These are phyloP conservation scores for Cladophialophora immunda DNA, from an alignment of 2,329 filamentous ascomycete species.

Conservation along the genomic window DNA sequence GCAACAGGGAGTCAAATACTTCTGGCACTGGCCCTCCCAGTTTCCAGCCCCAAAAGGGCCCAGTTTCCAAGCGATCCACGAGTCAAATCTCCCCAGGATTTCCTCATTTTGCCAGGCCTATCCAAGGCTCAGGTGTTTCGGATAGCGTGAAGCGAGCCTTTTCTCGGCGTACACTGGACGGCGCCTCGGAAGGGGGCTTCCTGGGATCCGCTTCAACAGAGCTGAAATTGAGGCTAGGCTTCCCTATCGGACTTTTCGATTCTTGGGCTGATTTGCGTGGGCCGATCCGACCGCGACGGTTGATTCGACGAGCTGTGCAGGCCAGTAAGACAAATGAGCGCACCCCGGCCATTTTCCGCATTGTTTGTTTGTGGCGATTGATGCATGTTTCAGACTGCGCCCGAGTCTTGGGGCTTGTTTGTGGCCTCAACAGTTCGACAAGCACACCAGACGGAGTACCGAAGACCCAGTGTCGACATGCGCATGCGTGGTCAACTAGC, in stretches of 20 bases:
- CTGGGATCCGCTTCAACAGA: constrained; percentile 16
- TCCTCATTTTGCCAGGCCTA: constrained; percentile 7
- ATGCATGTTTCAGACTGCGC: constrained; percentile 13
- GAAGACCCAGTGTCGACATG: background rate
- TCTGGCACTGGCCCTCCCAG: background rate
- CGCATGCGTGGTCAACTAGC: background rate
- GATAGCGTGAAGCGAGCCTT: constrained; percentile 20
- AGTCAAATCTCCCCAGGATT: constrained; percentile 32
- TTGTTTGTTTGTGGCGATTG: constrained; percentile 1
- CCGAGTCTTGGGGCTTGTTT: background rate
- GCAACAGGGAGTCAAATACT: constrained; percentile 18
- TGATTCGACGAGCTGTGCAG: constrained; percentile 15
- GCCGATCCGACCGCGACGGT: background rate
- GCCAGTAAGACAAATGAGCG: background rate
- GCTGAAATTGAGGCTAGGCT: constrained; percentile 6
- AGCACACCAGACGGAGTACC: background rate
- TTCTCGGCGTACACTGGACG: constrained; percentile 6
- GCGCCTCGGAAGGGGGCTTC: constrained; percentile 5
- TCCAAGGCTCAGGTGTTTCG: constrained; percentile 15
- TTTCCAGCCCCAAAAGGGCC: background rate
- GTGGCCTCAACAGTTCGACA: background rate
- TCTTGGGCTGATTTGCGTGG: constrained; percentile 13
- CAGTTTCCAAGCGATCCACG: constrained; percentile 4
- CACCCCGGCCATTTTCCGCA: background rate
- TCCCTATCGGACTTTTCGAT: constrained; percentile 9